Conservation (phyloP, 2,329 filamentous ascomycete species). For the Hymenoscyphus fraxineus region DNA sequence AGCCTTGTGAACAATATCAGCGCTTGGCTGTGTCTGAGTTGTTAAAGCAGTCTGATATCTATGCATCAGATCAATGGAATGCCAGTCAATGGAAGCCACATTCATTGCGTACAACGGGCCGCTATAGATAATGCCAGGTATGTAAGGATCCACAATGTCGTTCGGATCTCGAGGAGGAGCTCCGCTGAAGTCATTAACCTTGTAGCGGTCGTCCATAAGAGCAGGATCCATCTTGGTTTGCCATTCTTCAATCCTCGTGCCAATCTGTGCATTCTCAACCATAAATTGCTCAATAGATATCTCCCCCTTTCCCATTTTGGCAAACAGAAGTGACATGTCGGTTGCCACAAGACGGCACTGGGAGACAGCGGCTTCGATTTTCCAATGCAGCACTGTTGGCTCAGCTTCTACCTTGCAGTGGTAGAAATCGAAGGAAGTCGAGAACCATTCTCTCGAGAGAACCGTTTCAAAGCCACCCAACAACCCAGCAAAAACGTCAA, state of each 20-base stretch:
- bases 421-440: slow-evolving; percentile 49
- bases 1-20: slow-evolving; percentile 59
- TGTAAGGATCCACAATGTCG: slow-evolving; percentile 72
- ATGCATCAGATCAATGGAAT: slow-evolving; percentile 77
- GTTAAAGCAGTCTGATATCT: slow-evolving; percentile 65
- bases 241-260: slow-evolving; percentile 46
- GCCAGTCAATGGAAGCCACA: slow-evolving; percentile 70
- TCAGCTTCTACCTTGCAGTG: slow-evolving; percentile 53
- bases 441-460: slow-evolving; percentile 75
- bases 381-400: slow-evolving; percentile 61
- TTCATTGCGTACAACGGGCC: slow-evolving; percentile 72
- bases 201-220: slow-evolving; percentile 57
- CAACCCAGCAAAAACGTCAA: slow-evolving; percentile 80
- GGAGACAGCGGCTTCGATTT: slow-evolving; percentile 63
- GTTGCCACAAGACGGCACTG: slow-evolving; percentile 69
- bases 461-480: slow-evolving; percentile 75
- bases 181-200: slow-evolving; percentile 61
- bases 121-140: slow-evolving; percentile 65
- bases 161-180: slow-evolving; percentile 50
- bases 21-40: slow-evolving; percentile 43
- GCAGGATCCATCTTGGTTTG: slow-evolving; percentile 55
- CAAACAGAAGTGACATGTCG: slow-evolving; percentile 77
- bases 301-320: slow-evolving; percentile 60
- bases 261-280: slow-evolving; percentile 55
- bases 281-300: slow-evolving; percentile 63